Conservation (phyloP, 768 basidiomycete genomes). For the Zangia roseola region DNA sequence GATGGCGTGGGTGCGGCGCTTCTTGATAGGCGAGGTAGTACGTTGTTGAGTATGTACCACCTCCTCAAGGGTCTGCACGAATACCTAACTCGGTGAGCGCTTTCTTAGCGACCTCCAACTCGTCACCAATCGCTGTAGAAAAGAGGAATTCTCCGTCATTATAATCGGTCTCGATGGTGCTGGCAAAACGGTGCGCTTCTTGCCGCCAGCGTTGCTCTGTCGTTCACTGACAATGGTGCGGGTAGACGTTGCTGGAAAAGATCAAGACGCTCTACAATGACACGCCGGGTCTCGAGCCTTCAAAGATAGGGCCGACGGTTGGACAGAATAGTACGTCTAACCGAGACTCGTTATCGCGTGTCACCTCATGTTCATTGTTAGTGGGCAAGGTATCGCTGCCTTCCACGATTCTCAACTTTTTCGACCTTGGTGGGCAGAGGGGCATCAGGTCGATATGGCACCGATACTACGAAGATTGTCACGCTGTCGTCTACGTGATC, state of each 20-base stretch:
- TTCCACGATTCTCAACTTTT: conserved; percentile 93
- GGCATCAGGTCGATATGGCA: conserved; percentile 96
- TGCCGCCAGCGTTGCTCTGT: neutral
- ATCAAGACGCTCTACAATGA: conserved; percentile 93
- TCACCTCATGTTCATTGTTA: conserved; percentile 29
- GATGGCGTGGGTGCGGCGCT: no score
- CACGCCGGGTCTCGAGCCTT: conserved; percentile 80
- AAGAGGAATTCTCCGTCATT: conserved; percentile 90
- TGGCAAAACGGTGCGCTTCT: conserved; percentile 72
- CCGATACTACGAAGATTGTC: conserved; percentile 93
- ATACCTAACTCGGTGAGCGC: conserved; percentile 72
- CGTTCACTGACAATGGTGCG: no score
- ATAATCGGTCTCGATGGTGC: conserved; percentile 93
- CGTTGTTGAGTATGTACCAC: conserved; percentile 72
- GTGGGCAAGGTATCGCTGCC: conserved; percentile 93
- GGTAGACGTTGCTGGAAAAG: conserved; percentile 82
- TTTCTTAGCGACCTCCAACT: neutral
- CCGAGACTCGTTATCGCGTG: neutral
- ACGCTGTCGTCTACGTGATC: conserved; percentile 93
- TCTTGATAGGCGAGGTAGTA: no score
- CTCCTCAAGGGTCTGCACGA: conserved; percentile 90
- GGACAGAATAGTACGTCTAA: conserved; percentile 88
- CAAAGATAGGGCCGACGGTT: conserved; percentile 94
- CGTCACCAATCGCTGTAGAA: conserved; percentile 42
- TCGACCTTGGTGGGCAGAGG: conserved; percentile 94